Evolutionary conservation across 129 eudicot species (phyloP).

Genomic region (Artemisia annua): DNA sequence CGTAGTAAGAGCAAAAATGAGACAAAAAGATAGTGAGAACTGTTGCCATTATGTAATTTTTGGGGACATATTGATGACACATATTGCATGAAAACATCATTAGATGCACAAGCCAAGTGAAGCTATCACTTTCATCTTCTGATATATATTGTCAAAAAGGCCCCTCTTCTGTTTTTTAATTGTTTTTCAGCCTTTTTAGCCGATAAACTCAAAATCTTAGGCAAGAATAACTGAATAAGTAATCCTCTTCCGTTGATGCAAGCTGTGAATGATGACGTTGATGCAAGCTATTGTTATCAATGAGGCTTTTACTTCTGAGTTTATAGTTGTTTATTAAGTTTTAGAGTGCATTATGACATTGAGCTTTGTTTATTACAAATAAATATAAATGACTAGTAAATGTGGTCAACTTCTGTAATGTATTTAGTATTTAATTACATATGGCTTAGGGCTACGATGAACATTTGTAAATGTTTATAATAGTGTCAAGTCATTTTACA

Average conservation of each 20-base stretch:
- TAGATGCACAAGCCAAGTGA: slow-evolving; percentile 27
- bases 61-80: slow-evolving; percentile 44
- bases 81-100: slow-evolving; percentile 39
- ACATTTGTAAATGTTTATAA: too few relatives aligned
- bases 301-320: too few relatives aligned
- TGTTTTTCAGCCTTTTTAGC: background rate
- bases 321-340: too few relatives aligned
- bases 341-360: too few relatives aligned
- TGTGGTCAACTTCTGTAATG: too few relatives aligned
- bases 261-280: too few relatives aligned
- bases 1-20: background rate
- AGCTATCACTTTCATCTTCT: slow-evolving; percentile 15
- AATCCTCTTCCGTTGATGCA: background rate
- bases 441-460: too few relatives aligned
- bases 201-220: background rate
- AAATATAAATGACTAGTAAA: too few relatives aligned
- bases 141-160: slow-evolving; percentile 10
- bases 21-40: slow-evolving; percentile 6
- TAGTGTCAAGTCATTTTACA: too few relatives aligned
- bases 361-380: too few relatives aligned
- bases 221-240: background rate
- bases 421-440: too few relatives aligned
- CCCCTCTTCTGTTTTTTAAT: background rate
- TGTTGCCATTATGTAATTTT: slow-evolving; percentile 5
- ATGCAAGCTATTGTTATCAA: too few relatives aligned